Conservation (phyloP, 768 basidiomycete species). For the Collybia sp. region DNA sequence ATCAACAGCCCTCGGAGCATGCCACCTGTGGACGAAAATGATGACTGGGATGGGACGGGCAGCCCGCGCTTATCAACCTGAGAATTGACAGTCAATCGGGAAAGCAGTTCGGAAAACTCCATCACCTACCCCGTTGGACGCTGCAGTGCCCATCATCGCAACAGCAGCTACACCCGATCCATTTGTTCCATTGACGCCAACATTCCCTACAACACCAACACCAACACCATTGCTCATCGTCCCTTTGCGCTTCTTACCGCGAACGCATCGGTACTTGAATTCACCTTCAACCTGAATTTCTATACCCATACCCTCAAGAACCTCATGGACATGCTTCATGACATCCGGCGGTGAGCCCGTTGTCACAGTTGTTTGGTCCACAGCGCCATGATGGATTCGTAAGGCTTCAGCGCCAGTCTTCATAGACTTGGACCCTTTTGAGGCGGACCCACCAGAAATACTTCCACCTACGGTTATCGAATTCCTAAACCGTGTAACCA, state of each 20-base stretch:
- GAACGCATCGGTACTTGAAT: slow-evolving; percentile 84
- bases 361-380: slow-evolving; percentile 88
- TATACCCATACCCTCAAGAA: slow-evolving; percentile 86
- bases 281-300: slow-evolving; percentile 86
- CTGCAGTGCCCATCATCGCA: slow-evolving; percentile 76
- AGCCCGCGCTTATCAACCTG: slow-evolving; percentile 89
- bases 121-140: slow-evolving; percentile 76
- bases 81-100: slow-evolving; percentile 6
- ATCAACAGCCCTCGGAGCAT: slow-evolving; percentile 88
- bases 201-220: slow-evolving; percentile 31
- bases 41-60: slow-evolving; percentile 73
- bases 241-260: slow-evolving; percentile 68
- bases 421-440: slow-evolving; percentile 23
- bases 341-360: slow-evolving; percentile 82
- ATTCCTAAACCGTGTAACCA: slow-evolving; percentile 45
- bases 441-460: slow-evolving; percentile 16
- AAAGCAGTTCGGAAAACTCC: slow-evolving; percentile 1
- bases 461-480: slow-evolving; percentile 41
- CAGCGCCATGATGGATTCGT: slow-evolving; percentile 86
- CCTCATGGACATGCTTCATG: slow-evolving; percentile 76
- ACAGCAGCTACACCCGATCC: slow-evolving; percentile 62
- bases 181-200: slow-evolving; percentile 18
- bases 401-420: slow-evolving; percentile 40
- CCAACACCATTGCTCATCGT: slow-evolving; percentile 34
- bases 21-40: slow-evolving; percentile 63